Evolutionary conservation across 257 asterid genomes (phyloP).

Genomic region (Solanum infundibuliforme): DNA sequence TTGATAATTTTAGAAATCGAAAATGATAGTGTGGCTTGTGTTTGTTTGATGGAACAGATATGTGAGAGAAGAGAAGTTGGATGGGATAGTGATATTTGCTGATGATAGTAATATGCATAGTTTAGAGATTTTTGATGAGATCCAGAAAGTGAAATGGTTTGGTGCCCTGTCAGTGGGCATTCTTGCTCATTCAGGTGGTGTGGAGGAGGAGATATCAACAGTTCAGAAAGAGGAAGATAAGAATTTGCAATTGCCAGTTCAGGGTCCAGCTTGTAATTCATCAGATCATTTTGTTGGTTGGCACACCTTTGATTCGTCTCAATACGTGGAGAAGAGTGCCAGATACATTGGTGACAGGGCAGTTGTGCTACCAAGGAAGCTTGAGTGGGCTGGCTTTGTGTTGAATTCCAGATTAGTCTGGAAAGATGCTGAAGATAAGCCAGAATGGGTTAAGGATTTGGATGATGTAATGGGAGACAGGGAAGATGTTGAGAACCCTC

Average conservation of each 20-base stretch:
- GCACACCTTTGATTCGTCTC: conserved; percentile 55
- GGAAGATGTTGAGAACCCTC: conserved; percentile 57
- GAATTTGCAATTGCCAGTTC: conserved; percentile 54
- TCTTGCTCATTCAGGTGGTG: conserved; percentile 58
- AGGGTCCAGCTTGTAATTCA: conserved; percentile 93
- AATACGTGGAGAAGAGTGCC: conserved; percentile 51
- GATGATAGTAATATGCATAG: conserved; percentile 98
- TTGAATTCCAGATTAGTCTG: conserved; percentile 80
- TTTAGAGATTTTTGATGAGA: conserved; percentile 88
- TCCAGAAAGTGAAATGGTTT: conserved; percentile 82
- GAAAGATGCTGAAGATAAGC: conserved; percentile 63
- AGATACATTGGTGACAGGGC: conserved; percentile 78
- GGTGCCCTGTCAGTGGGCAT: conserved; percentile 87
- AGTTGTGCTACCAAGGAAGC: conserved; percentile 70
- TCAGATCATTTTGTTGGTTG: conserved; percentile 74
- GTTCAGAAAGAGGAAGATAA: conserved; percentile 36
- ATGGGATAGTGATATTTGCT: conserved; percentile 84
- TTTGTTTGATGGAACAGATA: conserved; percentile 32
- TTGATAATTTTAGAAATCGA: neutral
- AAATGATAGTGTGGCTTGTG: neutral
- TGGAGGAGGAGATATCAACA: conserved; percentile 26
- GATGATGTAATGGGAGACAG: conserved; percentile 38
- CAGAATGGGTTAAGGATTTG: conserved; percentile 72
- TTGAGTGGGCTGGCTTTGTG: conserved; percentile 94
- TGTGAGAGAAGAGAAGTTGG: conserved; percentile 63